Percentiles rank a stretch among this genome's conserved stretches.
Conservation (phyloP, 1,139 yeast species). For the Hansenula sp. region DNA sequence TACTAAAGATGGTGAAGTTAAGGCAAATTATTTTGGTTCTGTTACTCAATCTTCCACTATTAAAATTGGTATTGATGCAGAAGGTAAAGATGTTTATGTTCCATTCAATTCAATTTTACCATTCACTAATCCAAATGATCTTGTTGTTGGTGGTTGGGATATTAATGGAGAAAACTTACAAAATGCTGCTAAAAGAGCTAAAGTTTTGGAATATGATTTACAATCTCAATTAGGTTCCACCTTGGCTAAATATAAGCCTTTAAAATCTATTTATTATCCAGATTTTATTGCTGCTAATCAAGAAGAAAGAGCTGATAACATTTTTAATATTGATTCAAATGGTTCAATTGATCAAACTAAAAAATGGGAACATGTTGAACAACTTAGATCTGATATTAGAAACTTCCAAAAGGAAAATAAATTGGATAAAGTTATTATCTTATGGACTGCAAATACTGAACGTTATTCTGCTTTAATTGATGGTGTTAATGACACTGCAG, state of each 20-base stretch:
- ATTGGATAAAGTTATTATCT: slow-evolving; percentile 82
- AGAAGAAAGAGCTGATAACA: slow-evolving; percentile 85
- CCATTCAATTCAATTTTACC: slow-evolving; percentile 91
- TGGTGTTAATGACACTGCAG: slow-evolving; percentile 88
- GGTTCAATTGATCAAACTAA: slow-evolving; percentile 52
- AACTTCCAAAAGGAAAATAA: slow-evolving; percentile 69
- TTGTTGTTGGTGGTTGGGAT: slow-evolving; percentile 94
- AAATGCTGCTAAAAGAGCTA: slow-evolving; percentile 79
- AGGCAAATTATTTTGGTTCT: slow-evolving; percentile 92
- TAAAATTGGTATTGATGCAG: slow-evolving; percentile 78
- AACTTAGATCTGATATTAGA: slow-evolving; percentile 76
- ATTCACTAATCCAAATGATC: slow-evolving; percentile 84
- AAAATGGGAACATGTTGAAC: slow-evolving; percentile 91
- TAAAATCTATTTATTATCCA: slow-evolving; percentile 88
- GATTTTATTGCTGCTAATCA: slow-evolving; percentile 96
- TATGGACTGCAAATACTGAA: slow-evolving; percentile 98
- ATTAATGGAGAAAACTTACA: slow-evolving; percentile 68
- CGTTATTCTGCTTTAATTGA: slow-evolving; percentile 75
- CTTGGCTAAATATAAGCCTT: slow-evolving; percentile 62
- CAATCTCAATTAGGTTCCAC: slow-evolving; percentile 71
- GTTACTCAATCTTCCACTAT: slow-evolving; percentile 92
- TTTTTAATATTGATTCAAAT: slow-evolving; percentile 52
- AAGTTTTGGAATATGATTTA: slow-evolving; percentile 82
- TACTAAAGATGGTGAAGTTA: slow-evolving; percentile 74
- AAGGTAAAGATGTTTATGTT: slow-evolving; percentile 85